Evolutionary conservation across 2,329 filamentous ascomycete species (phyloP), one percentile per base, ranked within the genome.

Genomic region (Colletotrichum orbiculare): DNA sequence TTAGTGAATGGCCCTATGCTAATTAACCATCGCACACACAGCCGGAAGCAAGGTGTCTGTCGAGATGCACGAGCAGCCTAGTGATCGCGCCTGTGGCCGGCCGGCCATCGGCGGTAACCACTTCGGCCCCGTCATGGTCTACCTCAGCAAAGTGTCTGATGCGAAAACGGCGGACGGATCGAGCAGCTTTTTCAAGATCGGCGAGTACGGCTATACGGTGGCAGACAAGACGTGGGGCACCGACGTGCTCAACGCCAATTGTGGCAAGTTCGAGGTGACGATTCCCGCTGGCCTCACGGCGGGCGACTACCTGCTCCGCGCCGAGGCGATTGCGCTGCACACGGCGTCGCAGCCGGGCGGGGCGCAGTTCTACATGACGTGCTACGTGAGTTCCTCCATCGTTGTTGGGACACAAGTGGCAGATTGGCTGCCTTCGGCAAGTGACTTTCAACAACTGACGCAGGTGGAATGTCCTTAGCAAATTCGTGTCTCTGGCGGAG

Each of bases 91-190:
- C 46, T 85, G 82, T 70, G 64, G 64, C 48, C 79, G 74, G 63
- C 77, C 83, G 67, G 83, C 81, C n/a, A 83, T 85, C 61, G 82
- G 83, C 25, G 82, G 83, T 35, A 78, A 79, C 55, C 83, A 85
- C 72, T 82, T 80, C 69, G 82, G 82, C 1, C 82, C 83, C 1
- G 78, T 84, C 6, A 74, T 81, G 25, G 76, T 80, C 1, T 84
- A 85, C 73, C 71, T 84, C 61, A 76, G 78, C 67, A 82, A 83
- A 67, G 83, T 85, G 3, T 67, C 75, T 2, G 79, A 85, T 68
- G 79, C 83, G 3, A 69, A 76, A 15, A 78, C 76, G 1, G 80
- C 81, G 50, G 76, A 79, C 62, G 78, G 78, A 13, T 78, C 77
- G 7, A 71, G 76, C 1, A 74, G 75, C 1, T 85, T 81, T 81